Conservation (phyloP, 257 asterid species). For the Mentha longifolia region DNA sequence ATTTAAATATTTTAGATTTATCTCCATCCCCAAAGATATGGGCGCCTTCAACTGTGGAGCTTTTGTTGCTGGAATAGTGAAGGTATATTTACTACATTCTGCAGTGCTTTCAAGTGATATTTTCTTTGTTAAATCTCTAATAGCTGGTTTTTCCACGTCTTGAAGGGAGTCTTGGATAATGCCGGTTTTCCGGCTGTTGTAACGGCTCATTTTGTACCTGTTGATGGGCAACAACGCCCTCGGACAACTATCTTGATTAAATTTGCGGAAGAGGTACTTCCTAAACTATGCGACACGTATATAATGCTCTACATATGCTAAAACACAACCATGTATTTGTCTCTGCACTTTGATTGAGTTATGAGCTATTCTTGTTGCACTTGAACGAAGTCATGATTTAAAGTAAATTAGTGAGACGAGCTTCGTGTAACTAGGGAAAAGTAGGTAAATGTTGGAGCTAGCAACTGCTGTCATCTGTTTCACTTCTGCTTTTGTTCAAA, state of each 20-base stretch:
- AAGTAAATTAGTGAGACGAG: neutral
- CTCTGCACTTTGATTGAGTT: too few relatives aligned
- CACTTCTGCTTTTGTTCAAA: too few relatives aligned
- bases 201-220: slow-evolving; percentile 97
- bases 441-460: too few relatives aligned
- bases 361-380: too few relatives aligned
- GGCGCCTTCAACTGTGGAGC: slow-evolving; percentile 51
- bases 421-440: neutral
- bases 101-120: slow-evolving; percentile 14
- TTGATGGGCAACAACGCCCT: slow-evolving; percentile 91
- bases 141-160: slow-evolving; percentile 30
- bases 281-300: neutral
- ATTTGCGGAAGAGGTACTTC: slow-evolving; percentile 87
- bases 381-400: neutral
- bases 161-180: slow-evolving; percentile 90
- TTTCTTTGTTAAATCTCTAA: slow-evolving; percentile 28
- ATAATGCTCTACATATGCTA: too few relatives aligned
- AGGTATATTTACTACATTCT: slow-evolving; percentile 52
- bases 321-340: too few relatives aligned
- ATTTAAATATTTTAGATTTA: slow-evolving; percentile 57
- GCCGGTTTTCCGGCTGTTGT: slow-evolving; percentile 95
- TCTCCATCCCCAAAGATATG: slow-evolving; percentile 94
- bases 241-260: slow-evolving; percentile 93
- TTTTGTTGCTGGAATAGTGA: slow-evolving; percentile 83
- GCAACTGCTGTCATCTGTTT: too few relatives aligned